Conservation (phyloP, 2,329 filamentous ascomycete species). For the Alternaria sp. region DNA sequence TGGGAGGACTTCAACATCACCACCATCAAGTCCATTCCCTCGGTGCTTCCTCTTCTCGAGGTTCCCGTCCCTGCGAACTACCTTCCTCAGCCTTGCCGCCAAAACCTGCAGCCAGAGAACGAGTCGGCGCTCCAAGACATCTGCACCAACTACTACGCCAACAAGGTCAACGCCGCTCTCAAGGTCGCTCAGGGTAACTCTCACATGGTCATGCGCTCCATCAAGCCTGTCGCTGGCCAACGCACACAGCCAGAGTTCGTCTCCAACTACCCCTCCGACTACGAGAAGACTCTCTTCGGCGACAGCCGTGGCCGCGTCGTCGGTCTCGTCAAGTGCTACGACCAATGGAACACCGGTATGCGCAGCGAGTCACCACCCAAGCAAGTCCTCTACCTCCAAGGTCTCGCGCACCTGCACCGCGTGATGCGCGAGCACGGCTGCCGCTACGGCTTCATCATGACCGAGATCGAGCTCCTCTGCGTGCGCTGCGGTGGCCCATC, state of each 20-base stretch:
- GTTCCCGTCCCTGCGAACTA: conserved; percentile 64
- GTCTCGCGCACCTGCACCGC: conserved; percentile 83
- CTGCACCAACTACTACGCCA: conserved; percentile 78
- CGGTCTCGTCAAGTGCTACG: conserved; percentile 88
- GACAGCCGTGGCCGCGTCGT: conserved; percentile 67
- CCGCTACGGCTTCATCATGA: conserved; percentile 95
- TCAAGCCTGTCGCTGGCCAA: conserved; percentile 46
- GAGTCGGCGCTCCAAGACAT: conserved; percentile 77
- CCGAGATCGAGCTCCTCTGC: conserved; percentile 91
- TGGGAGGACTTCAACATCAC: conserved; percentile 81
- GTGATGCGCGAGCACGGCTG: conserved; percentile 93
- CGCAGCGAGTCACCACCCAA: conserved; percentile 82
- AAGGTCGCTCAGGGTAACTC: conserved; percentile 74
- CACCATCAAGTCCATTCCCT: conserved; percentile 74
- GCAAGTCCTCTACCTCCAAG: conserved; percentile 86
- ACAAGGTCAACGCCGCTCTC: conserved; percentile 85
- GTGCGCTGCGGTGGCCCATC: conserved; percentile 74
- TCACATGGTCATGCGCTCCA: conserved; percentile 58
- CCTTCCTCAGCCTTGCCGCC: conserved; percentile 64
- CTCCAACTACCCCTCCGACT: conserved; percentile 64
- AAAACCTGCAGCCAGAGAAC: conserved; percentile 75
- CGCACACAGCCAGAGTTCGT: conserved; percentile 70
- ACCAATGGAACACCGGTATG: conserved; percentile 96
- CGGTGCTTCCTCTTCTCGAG: conserved; percentile 73
- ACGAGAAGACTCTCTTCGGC: conserved; percentile 56